Conservation (phyloP, 164 flowering plant species). For the Santalum album region DNA sequence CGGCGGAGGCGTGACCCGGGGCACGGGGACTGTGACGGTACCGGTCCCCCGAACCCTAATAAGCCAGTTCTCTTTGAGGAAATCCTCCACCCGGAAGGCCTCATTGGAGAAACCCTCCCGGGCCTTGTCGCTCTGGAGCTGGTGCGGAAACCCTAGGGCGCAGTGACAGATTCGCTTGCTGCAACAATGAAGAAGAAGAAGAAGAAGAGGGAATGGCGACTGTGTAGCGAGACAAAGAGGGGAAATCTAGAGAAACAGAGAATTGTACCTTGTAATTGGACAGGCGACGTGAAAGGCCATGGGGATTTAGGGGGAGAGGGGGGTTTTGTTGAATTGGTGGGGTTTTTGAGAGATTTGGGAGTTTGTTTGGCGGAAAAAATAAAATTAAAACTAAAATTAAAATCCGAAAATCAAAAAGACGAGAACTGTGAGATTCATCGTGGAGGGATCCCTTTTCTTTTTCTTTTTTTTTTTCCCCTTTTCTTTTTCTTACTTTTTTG, state of each 20-base stretch:
- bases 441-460: no score
- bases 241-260: conserved; percentile 12
- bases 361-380: no score
- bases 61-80: conserved; percentile 58
- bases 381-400: no score
- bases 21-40: conserved; percentile 79
- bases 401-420: no score
- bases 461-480: no score
- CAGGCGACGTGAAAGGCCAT: conserved; percentile 99
- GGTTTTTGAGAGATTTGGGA: no score
- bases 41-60: conserved; percentile 24
- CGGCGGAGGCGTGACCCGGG: conserved; percentile 38
- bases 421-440: no score
- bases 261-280: conserved; percentile 87
- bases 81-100: conserved; percentile 40
- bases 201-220: conserved; percentile 1
- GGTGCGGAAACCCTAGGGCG: conserved; percentile 58
- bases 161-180: conserved; percentile 78
- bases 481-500: no score
- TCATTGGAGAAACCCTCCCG: conserved; percentile 40
- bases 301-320: no score
- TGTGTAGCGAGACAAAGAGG: conserved; percentile 12
- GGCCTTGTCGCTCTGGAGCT: conserved; percentile 32
- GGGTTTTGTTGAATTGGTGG: no score
- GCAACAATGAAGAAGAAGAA: conserved; percentile 15